Base-by-base conservation (phyloP, 768 basidiomycete genomes). In the Pleurotus citrinopileatus region DNA sequence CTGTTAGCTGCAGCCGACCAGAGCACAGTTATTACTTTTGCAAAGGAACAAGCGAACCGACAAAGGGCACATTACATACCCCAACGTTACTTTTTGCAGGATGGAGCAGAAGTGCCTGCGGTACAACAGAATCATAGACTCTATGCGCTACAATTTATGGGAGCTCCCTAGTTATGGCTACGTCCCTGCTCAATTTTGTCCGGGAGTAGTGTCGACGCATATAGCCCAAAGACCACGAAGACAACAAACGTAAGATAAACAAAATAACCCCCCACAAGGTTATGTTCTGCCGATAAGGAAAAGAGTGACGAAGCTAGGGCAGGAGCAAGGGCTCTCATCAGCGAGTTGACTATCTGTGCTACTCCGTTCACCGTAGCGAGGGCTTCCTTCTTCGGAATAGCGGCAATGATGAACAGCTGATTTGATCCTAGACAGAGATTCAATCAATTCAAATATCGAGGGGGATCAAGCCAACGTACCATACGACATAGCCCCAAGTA, bases 291-390 rank as follows among this genome's bases (percentile, higher is more conserved):
- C 0, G 82, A 82, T 0, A 81, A 58, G 1, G 85, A 78, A 58
- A 82, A 86, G 13, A 86, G 64, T 0, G 84, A 83, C 2, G 81
- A 77, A 4, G 83, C 75, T 17, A 76, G 59, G 10, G 79, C 71
- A 0, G 84, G 84, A 1, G 79, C 80, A 6, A 84, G 60, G 0
- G 81, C 70, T 26, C 83, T 73, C 58, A 77, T 69, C 3, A 73
- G 65, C 0, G 78, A 80, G 2, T 72, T 71, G 4, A 75, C 62
- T 62, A 81, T 79, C 63, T 87, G 83, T 3, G 74, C 81, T 29
- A 84, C 56, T 2, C 83, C 81, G 55, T 82, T 83, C 12, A 74
- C 73, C 2, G 80, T 73, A 1, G 79, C 83, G 8, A 87, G 68
- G 8, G 78, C 63, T 0, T 69, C 63, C 1, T 70, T 65, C 22